Base-by-base conservation (phyloP, 2,329 filamentous ascomycete species). In the Talaromyces verruculosus region DNA sequence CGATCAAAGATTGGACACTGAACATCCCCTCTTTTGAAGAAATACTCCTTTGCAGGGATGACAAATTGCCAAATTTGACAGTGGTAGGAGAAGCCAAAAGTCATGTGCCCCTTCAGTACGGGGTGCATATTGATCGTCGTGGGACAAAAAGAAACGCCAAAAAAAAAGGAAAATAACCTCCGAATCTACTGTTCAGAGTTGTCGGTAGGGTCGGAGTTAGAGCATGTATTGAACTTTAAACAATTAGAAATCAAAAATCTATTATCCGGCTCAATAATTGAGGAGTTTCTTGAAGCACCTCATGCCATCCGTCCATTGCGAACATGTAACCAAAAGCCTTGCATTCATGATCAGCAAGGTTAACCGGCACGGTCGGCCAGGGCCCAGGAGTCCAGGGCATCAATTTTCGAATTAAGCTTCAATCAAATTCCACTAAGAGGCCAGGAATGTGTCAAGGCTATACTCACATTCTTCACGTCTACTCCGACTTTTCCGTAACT, bases 71-170 rank as follows among this genome's bases (percentile, higher is more conserved):
- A 17, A 4, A 53, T 37, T 37, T 5, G 35, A 15, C 35, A 15
- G 15, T 15, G 22, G 22, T 28, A 28, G n/a, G 15, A 30, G 5
- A 15, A 25, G 25, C 4, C 25, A 25, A 53, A 53, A 8, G 49
- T 53, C 49, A 53, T 53, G 49, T 53, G 49, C 28, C 28, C 25
- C 39, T 45, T 45, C n/a, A 53, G 15, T 53, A 53, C 15, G 49
- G 49, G 49, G 49, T 53, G 49, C 49, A 53, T 33, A 53, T 33
- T 53, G 49, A 53, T 33, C 49, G 28, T 33, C 49, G 25, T 19
- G 49, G 25, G 25, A 53, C 49, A 53, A 33, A 33, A 53, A n/a
- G 1, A 33, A 8, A 51, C 17, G 2, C 6, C 17, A 33, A 17
- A 5, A 30, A 5, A 30, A 53, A 13, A 19, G 8, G 3, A 51